Evolutionary conservation across 140 eudicot genomes (phyloP).

Genomic region (Senecio squalidus): DNA sequence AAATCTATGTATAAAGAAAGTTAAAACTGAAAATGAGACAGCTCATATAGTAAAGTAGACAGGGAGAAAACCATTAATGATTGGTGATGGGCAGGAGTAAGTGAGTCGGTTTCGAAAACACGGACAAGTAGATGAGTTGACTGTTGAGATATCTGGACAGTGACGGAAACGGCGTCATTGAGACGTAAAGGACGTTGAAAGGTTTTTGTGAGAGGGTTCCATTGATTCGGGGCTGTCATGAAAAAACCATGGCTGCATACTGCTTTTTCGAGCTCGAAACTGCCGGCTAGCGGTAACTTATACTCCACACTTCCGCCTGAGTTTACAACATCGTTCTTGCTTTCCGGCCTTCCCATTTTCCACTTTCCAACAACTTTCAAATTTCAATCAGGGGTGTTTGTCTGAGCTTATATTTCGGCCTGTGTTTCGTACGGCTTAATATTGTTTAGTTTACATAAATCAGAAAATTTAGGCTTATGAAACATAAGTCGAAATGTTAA

Average conservation of each 20-base stretch:
- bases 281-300: slow-evolving; percentile 34
- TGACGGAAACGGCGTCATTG: slow-evolving; percentile 18
- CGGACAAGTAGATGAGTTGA: slow-evolving; percentile 47
- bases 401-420: no score
- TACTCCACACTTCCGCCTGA: slow-evolving; percentile 43
- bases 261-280: slow-evolving; percentile 53
- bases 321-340: no score
- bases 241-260: slow-evolving; percentile 85
- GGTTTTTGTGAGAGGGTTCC: slow-evolving; percentile 65
- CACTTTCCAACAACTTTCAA: no score
- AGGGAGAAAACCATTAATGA: slow-evolving; percentile 49
- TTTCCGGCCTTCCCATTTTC: no score
- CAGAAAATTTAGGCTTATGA: no score
- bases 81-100: slow-evolving; percentile 39
- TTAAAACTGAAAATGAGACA: no score
- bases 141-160: slow-evolving; percentile 50
- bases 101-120: slow-evolving; percentile 37
- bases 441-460: no score
- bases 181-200: slow-evolving; percentile 60
- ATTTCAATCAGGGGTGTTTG: no score
- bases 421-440: no score
- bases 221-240: slow-evolving; percentile 82
- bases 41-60: no score
- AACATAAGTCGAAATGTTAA: no score
- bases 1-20: no score